Percentiles rank a stretch among this genome's conserved stretches.
phyloP scores from a whole-genome alignment of 2,329 filamentous ascomycete genomes.

The Arthrobotrys pseudoclavata region DNA sequence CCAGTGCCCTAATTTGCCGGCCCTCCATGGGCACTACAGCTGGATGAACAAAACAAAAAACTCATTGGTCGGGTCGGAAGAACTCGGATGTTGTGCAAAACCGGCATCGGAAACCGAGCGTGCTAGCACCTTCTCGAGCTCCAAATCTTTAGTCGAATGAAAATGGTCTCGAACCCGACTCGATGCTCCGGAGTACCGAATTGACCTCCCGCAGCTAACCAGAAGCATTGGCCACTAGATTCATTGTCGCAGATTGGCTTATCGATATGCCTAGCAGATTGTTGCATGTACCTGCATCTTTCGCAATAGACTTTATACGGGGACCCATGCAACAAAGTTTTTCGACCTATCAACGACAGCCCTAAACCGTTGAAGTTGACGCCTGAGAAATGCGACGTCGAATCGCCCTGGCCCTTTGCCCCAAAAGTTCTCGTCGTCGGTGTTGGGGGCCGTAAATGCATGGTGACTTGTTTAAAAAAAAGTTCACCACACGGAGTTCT shows the following conservation, averaged over 20 bases:
- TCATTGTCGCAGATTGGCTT: constrained; percentile 30
- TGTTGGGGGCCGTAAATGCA: constrained; percentile 38
- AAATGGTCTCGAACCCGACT: not conserved
- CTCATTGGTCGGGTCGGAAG: constrained; percentile 12
- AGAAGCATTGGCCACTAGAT: constrained; percentile 32
- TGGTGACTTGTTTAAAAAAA: constrained; percentile 53
- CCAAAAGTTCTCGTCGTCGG: constrained; percentile 4
- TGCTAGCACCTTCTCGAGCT: constrained; percentile 15
- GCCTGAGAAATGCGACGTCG: constrained; percentile 15
- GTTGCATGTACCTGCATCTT: constrained; percentile 58
- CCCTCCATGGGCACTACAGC: not conserved
- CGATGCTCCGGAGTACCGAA: not conserved
- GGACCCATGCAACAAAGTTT: constrained; percentile 37
- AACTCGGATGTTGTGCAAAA: constrained; percentile 6
- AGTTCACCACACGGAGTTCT: constrained; percentile 4
- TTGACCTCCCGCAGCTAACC: constrained; percentile 12
- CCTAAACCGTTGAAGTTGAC: constrained; percentile 34
- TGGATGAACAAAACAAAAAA: not conserved
- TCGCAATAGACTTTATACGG: constrained; percentile 30
- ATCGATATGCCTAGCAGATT: constrained; percentile 48
- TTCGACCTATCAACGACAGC: constrained; percentile 39
- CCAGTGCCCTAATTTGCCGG: not conserved
- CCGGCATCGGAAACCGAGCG: constrained; percentile 16
- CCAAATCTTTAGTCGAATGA: not conserved
- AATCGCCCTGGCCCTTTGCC: constrained; percentile 15